These are phyloP conservation scores for Coniella lustricola DNA, from an alignment of 2,329 filamentous ascomycete species.

Conservation along the genomic window DNA sequence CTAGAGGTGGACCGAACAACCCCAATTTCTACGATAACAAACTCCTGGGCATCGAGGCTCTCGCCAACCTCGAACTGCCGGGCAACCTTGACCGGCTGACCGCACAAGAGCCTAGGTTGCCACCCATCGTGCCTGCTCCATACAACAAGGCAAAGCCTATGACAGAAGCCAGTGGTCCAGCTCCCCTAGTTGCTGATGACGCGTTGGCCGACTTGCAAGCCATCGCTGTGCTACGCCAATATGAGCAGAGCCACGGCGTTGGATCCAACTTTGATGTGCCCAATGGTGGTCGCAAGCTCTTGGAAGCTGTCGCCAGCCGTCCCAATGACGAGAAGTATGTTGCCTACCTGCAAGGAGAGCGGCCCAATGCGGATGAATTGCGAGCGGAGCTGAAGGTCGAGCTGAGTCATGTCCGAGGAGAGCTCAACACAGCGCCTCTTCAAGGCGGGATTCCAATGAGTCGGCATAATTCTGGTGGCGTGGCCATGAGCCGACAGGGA, in stretches of 20 bases:
- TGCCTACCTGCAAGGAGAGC: conserved; percentile 38
- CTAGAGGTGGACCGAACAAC: conserved; percentile 43
- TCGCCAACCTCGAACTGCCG: conserved; percentile 52
- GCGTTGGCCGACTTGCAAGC: conserved; percentile 49
- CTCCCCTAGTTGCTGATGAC: conserved; percentile 43
- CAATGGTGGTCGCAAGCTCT: conserved; percentile 46
- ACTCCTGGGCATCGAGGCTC: conserved; percentile 52
- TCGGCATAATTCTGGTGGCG: conserved; percentile 49
- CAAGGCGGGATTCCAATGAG: conserved; percentile 43
- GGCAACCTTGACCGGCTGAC: conserved; percentile 51
- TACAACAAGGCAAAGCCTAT: conserved; percentile 53
- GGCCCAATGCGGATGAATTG: conserved; percentile 42
- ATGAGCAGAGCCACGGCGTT: conserved; percentile 44
- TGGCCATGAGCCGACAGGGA: conserved; percentile 50
- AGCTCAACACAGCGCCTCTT: conserved; percentile 29
- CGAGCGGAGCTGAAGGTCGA: conserved; percentile 44
- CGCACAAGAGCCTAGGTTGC: conserved; percentile 51
- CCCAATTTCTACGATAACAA: conserved; percentile 52
- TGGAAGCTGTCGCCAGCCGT: conserved; percentile 47
- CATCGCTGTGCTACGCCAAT: conserved; percentile 52
- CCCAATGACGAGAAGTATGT: conserved; percentile 41
- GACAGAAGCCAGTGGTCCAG: conserved; percentile 50
- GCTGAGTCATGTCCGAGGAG: conserved; percentile 33
- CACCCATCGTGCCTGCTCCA: conserved; percentile 48
- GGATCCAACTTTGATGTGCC: conserved; percentile 50